Evolutionary conservation across 441 rosid genomes (phyloP).

Genomic region (Croton laevigatus): DNA sequence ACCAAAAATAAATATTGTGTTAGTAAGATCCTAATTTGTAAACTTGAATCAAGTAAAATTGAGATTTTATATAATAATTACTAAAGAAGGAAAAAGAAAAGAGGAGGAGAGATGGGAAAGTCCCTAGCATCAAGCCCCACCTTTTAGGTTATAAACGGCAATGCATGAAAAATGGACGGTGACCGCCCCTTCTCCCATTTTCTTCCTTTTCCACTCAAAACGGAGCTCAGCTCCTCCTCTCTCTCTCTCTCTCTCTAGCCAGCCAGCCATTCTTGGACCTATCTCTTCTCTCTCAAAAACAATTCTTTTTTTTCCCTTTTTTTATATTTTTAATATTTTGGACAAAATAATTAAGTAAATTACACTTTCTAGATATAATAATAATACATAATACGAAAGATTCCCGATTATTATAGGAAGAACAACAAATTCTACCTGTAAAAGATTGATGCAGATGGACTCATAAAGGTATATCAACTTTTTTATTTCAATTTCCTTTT

Average conservation of each 20-base stretch:
- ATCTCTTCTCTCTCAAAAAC: neutral
- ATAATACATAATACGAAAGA: neutral
- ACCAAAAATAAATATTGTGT: no score
- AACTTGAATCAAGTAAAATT: no score
- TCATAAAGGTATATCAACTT: neutral
- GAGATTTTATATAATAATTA: neutral
- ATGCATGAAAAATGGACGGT: slow-evolving; percentile 28
- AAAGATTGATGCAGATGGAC: slow-evolving; percentile 3
- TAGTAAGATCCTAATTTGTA: no score
- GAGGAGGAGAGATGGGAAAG: neutral
- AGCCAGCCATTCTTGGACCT: slow-evolving; percentile 17
- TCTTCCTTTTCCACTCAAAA: slow-evolving; percentile 15
- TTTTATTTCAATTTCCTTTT: neutral
- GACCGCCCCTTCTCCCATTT: slow-evolving; percentile 18
- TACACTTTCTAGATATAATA: neutral
- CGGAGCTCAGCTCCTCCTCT: slow-evolving; percentile 15
- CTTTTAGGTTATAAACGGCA: slow-evolving; percentile 6
- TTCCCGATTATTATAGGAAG: slow-evolving; percentile 9
- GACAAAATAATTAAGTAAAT: neutral
- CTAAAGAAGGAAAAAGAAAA: neutral
- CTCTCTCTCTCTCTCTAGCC: neutral
- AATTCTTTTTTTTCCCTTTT: neutral
- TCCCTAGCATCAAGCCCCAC: slow-evolving; percentile 10
- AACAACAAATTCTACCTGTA: slow-evolving; percentile 22
- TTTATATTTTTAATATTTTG: neutral